These are phyloP conservation scores for Pythium inflatum DNA, from an alignment of 352 stramenopile genomes.

Conservation along the genomic window DNA sequence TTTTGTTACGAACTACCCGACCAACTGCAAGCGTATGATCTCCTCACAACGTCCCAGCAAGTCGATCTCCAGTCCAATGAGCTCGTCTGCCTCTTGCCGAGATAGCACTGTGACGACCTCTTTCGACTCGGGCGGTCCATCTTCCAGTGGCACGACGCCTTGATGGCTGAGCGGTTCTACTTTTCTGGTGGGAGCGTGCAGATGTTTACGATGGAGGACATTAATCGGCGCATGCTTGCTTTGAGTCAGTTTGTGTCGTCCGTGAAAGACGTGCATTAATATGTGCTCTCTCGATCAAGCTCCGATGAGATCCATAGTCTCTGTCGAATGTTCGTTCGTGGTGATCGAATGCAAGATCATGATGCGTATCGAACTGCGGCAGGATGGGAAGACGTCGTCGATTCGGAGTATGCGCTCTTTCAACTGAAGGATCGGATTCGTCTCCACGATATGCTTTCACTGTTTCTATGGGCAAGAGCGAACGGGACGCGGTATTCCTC, in stretches of 20 bases:
- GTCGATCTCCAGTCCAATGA: slow-evolving; percentile 6
- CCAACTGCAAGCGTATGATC: background rate
- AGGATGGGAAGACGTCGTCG: slow-evolving; percentile 3
- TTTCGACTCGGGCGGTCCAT: slow-evolving; percentile 9
- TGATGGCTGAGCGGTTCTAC: slow-evolving; percentile 20
- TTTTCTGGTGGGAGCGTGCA: slow-evolving; percentile 22
- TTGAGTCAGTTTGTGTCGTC: too few relatives aligned
- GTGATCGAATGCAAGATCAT: background rate
- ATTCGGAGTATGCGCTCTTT: slow-evolving; percentile 12
- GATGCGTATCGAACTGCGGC: background rate
- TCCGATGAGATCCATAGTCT: background rate
- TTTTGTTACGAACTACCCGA: slow-evolving; percentile 17
- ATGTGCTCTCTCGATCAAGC: background rate
- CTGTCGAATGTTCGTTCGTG: slow-evolving; percentile 1
- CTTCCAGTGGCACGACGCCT: background rate
- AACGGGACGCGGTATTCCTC: background rate
- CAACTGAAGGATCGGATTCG: background rate
- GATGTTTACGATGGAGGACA: background rate
- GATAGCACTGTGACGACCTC: slow-evolving; percentile 14
- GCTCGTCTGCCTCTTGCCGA: slow-evolving; percentile 2
- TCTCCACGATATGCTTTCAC: background rate
- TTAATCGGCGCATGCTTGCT: background rate
- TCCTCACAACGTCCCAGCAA: slow-evolving; percentile 17
- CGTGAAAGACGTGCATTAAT: too few relatives aligned
- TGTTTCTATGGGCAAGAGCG: background rate